Evolutionary conservation across 2,329 filamentous ascomycete genomes (phyloP).

Genomic region (Xenosphaeropsis pyriputrescens): DNA sequence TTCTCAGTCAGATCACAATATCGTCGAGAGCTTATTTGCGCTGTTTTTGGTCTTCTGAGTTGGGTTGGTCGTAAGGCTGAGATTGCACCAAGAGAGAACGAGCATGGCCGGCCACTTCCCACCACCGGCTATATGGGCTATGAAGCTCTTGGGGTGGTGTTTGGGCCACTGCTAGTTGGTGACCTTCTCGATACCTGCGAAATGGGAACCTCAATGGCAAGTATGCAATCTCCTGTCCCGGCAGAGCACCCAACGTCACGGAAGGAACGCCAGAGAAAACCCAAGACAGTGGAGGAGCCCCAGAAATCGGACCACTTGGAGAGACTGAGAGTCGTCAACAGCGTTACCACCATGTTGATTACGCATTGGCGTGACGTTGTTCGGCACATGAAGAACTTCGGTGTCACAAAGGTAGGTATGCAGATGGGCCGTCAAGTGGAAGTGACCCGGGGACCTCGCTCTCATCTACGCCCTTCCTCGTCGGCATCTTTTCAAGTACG

Average conservation of each 20-base stretch:
- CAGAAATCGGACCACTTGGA: constrained; percentile 23
- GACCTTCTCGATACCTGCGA: constrained; percentile 37
- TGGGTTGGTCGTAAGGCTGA: constrained; percentile 45
- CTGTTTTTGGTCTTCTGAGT: constrained; percentile 50
- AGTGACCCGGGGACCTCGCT: constrained; percentile 1
- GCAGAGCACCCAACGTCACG: constrained; percentile 12
- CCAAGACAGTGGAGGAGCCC: constrained; percentile 9
- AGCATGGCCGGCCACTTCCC: constrained; percentile 32
- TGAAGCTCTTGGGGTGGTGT: constrained; percentile 44
- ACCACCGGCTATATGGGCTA: constrained; percentile 50
- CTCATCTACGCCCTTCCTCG: constrained; percentile 21
- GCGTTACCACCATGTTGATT: constrained; percentile 50
- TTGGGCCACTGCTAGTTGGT: constrained; percentile 48
- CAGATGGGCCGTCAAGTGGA: constrained; percentile 2
- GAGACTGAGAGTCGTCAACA: constrained; percentile 42
- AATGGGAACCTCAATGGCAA: constrained; percentile 3
- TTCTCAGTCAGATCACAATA: constrained; percentile 42
- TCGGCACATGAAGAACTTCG: constrained; percentile 37
- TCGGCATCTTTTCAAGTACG: constrained; percentile 25
- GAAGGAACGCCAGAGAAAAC: constrained; percentile 23
- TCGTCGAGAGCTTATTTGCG: constrained; percentile 48
- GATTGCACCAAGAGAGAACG: constrained; percentile 33
- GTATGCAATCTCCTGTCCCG: not conserved
- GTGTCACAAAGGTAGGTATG: constrained; percentile 3
- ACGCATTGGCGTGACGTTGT: constrained; percentile 50